phyloP scores from a whole-genome alignment of 176 grass and related monocot genomes.

The Bromus sterilis region DNA sequence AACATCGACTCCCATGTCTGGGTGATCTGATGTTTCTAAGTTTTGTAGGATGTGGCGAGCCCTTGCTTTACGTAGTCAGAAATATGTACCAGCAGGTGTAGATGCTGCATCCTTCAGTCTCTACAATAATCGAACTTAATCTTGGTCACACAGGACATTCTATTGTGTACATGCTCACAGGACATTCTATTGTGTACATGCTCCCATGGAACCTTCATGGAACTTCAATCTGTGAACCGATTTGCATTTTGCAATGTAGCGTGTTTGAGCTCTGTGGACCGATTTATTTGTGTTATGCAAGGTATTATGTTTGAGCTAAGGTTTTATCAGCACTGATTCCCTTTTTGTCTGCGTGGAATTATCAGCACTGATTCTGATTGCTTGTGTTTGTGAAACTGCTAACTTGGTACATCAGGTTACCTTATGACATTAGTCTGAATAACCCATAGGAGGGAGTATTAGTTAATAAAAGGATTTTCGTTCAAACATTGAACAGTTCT shows the following conservation, averaged over 20 bases:
- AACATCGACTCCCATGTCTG: not conserved
- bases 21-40: not conserved
- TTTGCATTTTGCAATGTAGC: not conserved
- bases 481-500: too few species aligned
- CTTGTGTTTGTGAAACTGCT: not conserved
- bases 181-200: not conserved
- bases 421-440: not conserved
- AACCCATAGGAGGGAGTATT: not conserved
- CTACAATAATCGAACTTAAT: conserved; percentile 19
- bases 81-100: not conserved
- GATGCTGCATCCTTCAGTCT: not conserved
- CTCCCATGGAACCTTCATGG: not conserved
- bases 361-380: not conserved
- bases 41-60: not conserved
- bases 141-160: not conserved
- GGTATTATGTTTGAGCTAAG: not conserved
- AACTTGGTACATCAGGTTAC: not conserved
- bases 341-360: too few species aligned
- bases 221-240: not conserved
- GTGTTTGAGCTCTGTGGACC: not conserved
- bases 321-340: not conserved
- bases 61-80: not conserved
- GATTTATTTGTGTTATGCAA: not conserved
- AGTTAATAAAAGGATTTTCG: not conserved
- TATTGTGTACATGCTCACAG: not conserved